Conservation (phyloP, 352 stramenopile species). For the Globisporangium cederbergense region DNA sequence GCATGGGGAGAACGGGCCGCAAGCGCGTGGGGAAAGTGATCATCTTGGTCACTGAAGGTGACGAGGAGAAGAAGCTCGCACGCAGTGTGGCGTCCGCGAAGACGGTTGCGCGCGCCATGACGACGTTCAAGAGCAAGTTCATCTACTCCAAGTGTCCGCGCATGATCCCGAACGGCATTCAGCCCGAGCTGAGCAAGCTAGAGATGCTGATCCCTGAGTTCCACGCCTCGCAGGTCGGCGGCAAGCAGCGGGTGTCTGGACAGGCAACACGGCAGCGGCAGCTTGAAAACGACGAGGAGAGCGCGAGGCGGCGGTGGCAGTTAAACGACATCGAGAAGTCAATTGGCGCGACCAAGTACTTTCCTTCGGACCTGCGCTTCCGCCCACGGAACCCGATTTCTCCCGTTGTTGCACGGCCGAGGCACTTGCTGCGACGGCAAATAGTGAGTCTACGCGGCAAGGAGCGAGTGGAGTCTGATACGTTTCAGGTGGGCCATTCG, state of each 20-base stretch:
- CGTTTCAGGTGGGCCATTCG: conserved; percentile 37
- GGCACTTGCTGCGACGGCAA: conserved; percentile 36
- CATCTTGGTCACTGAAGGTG: conserved; percentile 86
- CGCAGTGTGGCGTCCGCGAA: conserved; percentile 75
- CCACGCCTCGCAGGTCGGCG: conserved; percentile 67
- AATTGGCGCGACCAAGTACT: conserved; percentile 46
- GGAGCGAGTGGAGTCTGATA: conserved; percentile 18
- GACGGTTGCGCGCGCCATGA: conserved; percentile 74
- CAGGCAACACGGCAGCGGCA: conserved; percentile 11
- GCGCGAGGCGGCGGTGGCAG: conserved; percentile 34
- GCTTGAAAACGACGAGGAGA: conserved; percentile 4
- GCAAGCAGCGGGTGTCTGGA: conserved; percentile 30
- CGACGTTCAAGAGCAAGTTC: conserved; percentile 89
- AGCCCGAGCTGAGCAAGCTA: conserved; percentile 43
- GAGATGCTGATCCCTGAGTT: conserved; percentile 81
- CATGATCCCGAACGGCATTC: conserved; percentile 63
- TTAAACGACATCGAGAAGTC: conserved; percentile 64
- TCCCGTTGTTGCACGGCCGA: conserved; percentile 37
- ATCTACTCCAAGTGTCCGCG: conserved; percentile 76
- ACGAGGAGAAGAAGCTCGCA: conserved; percentile 87
- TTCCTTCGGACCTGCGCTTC: conserved; percentile 31
- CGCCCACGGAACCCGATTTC: conserved; percentile 32
- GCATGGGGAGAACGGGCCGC: conserved; percentile 95
- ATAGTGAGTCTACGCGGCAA: conserved; percentile 4
- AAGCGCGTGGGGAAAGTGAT: conserved; percentile 92